These are phyloP conservation scores for Eucalyptus marginata DNA, from an alignment of 345 rosid genomes.

Conservation along the genomic window DNA sequence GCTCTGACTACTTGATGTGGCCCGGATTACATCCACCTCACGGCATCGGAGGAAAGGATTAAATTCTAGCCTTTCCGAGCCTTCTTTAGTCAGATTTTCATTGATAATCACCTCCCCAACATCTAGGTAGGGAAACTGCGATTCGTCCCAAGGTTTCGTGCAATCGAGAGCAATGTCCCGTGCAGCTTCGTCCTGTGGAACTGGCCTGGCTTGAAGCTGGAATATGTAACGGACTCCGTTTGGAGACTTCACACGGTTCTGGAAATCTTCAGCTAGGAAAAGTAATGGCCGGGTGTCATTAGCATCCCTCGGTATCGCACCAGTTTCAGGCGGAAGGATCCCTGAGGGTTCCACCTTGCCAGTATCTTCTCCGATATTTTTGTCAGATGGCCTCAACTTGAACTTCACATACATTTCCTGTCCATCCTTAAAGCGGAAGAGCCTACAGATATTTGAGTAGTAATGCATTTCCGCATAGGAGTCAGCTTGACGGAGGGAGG, in stretches of 20 bases:
- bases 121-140: constrained; percentile 32
- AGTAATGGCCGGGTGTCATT: constrained; percentile 42
- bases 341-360: constrained; percentile 53
- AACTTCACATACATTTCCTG: constrained; percentile 55
- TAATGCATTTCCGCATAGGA: constrained; percentile 47
- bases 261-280: constrained; percentile 57
- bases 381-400: constrained; percentile 43
- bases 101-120: constrained; percentile 37
- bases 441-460: constrained; percentile 48
- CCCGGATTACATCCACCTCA: constrained; percentile 44
- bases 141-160: constrained; percentile 53
- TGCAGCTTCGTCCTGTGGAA: constrained; percentile 27
- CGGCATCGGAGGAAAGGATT: constrained; percentile 33
- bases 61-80: constrained; percentile 45
- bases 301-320: constrained; percentile 48
- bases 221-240: constrained; percentile 40
- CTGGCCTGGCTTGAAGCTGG: constrained; percentile 38
- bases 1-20: constrained; percentile 38
- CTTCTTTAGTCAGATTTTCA: constrained; percentile 31
- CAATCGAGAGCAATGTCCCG: constrained; percentile 40
- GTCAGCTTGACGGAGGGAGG: constrained; percentile 31
- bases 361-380: constrained; percentile 28
- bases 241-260: constrained; percentile 25
- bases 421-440: constrained; percentile 41
- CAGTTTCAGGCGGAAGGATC: constrained; percentile 75